These are phyloP conservation scores for Xylariaceae sp. DNA, from an alignment of 2,329 filamentous ascomycete species.

Conservation along the genomic window DNA sequence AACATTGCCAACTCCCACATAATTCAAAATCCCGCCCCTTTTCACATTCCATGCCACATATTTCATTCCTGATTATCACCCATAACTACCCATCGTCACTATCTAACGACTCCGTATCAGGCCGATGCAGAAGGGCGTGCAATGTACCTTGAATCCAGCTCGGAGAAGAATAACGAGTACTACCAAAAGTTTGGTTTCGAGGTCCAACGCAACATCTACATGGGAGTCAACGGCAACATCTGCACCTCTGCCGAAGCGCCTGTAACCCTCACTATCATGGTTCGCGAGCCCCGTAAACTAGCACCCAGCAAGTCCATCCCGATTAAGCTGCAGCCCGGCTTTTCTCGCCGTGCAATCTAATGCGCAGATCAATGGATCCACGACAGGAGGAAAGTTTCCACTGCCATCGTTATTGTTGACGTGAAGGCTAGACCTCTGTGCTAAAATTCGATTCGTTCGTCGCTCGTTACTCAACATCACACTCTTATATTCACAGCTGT, in stretches of 20 bases:
- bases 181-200: constrained; percentile 75
- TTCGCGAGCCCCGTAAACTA: constrained; percentile 60
- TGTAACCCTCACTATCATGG: constrained; percentile 74
- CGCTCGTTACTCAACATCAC: too few relatives aligned
- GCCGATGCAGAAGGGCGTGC: constrained; percentile 65
- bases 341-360: constrained; percentile 14
- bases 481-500: too few relatives aligned
- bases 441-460: too few relatives aligned
- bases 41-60: neutral
- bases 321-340: constrained; percentile 31
- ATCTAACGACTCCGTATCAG: constrained; percentile 30
- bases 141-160: constrained; percentile 77
- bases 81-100: neutral
- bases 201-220: constrained; percentile 57
- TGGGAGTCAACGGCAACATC: constrained; percentile 31
- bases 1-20: constrained; percentile 1
- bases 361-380: too few relatives aligned
- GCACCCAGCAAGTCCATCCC: constrained; percentile 30
- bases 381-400: too few relatives aligned
- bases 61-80: too few relatives aligned
- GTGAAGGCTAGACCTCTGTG: too few relatives aligned
- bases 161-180: constrained; percentile 62
- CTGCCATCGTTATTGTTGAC: too few relatives aligned
- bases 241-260: constrained; percentile 34
- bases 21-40: too few relatives aligned